Base-by-base conservation (phyloP, 2,329 filamentous ascomycete genomes). In the Ceratocystis papillata region DNA sequence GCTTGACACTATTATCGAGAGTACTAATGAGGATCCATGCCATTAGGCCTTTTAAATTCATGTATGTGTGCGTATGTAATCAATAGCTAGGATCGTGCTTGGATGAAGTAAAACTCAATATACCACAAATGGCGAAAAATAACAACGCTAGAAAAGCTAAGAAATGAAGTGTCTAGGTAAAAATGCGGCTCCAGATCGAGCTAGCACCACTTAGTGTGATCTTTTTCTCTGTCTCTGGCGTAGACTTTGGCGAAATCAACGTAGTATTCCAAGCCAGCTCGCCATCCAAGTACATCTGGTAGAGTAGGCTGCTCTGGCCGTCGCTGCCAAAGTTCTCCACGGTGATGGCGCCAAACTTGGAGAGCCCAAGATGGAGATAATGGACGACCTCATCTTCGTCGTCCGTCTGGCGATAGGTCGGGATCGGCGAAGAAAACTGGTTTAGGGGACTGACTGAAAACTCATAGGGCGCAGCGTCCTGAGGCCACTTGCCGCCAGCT, bases 371-470 rank as follows among this genome's bases (percentile, higher is more conserved):
- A 1, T 93, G 89, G 59, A 93, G 82, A 71, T 94, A 91, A 84
- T 93, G 90, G 69, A 97, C 80, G 73, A 87, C 81, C 10, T 96
- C 83, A 75, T 97, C 94, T 70, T 92, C 85, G 1, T 86, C 81
- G 70, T 95, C 90, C 0, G 81, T 83, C 75, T 96, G 90, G 70
- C 80, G 80, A 75, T 97, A 99, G 0, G 90, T 93, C 1, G 87
- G 82, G 28, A 93, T 77, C 0, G 94, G 94, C 3, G 94, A 82
- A 70, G 94, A 96, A 73, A 99, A 99, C 81, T 97, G 96, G 73
- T 87, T 95, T 63, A 99, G 74, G 0, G 94, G 94, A 65, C 89
- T 94, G 0, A 88, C 91, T 28, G 89, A 94, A 75, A 96, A 97
- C 74, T 99, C 94, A 71, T 96, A 87, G 0, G 95, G 88, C 0